These are phyloP conservation scores for Cinnamomum micranthum DNA, from an alignment of 164 flowering plant species.

Conservation along the genomic window DNA sequence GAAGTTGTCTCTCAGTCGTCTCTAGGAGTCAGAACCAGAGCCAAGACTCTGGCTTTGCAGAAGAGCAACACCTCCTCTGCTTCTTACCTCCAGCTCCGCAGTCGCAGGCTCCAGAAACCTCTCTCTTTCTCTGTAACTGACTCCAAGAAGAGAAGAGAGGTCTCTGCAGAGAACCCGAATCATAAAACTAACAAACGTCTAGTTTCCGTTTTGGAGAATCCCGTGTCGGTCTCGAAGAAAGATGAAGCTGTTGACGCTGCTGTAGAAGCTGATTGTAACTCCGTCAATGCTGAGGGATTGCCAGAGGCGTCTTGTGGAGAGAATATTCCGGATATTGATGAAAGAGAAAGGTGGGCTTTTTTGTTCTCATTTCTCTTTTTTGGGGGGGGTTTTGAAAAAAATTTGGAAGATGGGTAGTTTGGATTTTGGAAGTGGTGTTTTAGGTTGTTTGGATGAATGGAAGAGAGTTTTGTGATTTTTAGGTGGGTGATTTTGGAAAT, in stretches of 20 bases:
- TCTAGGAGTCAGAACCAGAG: slow-evolving; percentile 70
- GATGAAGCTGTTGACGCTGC: slow-evolving; percentile 6
- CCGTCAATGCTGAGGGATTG: slow-evolving; percentile 20
- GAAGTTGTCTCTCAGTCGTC: slow-evolving; percentile 43
- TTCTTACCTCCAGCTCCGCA: slow-evolving; percentile 74
- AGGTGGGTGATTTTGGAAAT: not conserved
- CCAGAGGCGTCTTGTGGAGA: slow-evolving; percentile 61
- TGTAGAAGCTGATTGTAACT: not conserved
- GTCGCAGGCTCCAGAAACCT: slow-evolving; percentile 62
- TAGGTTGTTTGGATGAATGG: not conserved
- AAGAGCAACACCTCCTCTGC: slow-evolving; percentile 9
- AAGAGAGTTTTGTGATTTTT: not conserved
- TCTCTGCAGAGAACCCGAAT: slow-evolving; percentile 16
- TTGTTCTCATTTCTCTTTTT: not conserved
- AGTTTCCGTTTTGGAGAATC: slow-evolving; percentile 19
- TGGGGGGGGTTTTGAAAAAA: not conserved
- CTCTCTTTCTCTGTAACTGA: slow-evolving; percentile 8
- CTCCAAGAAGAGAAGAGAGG: slow-evolving; percentile 12
- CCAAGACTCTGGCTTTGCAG: slow-evolving; percentile 75
- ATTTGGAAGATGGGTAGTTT: no score
- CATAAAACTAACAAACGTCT: slow-evolving; percentile 11
- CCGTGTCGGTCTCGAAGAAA: slow-evolving; percentile 18
- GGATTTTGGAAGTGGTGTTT: not conserved
- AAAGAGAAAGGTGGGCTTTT: slow-evolving; percentile 55
- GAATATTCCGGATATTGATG: slow-evolving; percentile 53